Evolutionary conservation across 2,329 filamentous ascomycete species (phyloP), one percentile per base, ranked within the genome.

Genomic region (Xylaria sp.): DNA sequence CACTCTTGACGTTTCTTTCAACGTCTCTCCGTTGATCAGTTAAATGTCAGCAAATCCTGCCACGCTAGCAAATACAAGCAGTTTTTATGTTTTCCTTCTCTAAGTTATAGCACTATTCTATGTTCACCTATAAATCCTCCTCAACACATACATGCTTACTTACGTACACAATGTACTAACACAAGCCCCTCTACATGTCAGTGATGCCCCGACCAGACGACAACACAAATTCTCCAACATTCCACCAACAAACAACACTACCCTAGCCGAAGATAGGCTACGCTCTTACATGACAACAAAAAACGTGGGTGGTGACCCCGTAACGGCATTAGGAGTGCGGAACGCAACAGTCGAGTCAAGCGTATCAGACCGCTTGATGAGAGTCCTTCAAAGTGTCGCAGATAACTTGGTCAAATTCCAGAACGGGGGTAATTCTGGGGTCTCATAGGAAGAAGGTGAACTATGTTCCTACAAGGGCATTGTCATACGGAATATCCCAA

Each of bases 241-340:
- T 23, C 20, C 6, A 6, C n/a, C 13, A 12, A 8, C 28, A 18
- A n/a, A 39, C 20, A n/a, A 48, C 18, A 28, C 5, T 8, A 32
- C 45, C 28, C 34, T 60, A 5, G 43, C 57, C 23, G 43, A 60
- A 10, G 45, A 50, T 18, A 55, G 34, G 7, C n/a, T 68, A 28
- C 43, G 39, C 15, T 50, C 46, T 5, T 73, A 68, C 48, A 68
- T 66, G 28, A 13, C 63, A n/a, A 20, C 45, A 3, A 28, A 30
- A 7, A 53, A 63, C 34, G 62, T 32, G 0, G 66, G 72, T 1
- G 68, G 67, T 4, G 72, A 72, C 43, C 62, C 69, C 0, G 50
- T 72, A 15, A 68, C 62, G 0, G 63, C 72, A 20, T 43, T 71
- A 8, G 25, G 43, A 0, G 39, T 67, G 10, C 71, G 70, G 9